Conservation (phyloP, 805 yeast species). For the Starmerella geochares region DNA sequence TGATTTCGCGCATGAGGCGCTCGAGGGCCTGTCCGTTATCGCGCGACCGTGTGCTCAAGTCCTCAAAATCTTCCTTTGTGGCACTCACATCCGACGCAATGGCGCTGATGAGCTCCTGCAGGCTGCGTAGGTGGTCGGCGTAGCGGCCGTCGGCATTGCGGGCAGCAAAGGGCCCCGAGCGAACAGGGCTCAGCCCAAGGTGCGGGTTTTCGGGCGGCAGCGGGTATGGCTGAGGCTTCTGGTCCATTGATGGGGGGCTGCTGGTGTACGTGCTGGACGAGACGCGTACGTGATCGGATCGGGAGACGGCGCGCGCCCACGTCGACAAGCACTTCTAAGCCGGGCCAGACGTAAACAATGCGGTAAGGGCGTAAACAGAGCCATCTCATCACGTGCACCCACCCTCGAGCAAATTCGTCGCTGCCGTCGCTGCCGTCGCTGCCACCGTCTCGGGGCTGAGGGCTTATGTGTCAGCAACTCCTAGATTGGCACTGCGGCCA, state of each 20-base stretch:
- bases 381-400: too few species aligned
- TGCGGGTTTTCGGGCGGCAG: constrained; percentile 35
- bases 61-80: constrained; percentile 31
- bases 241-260: background rate
- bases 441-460: constrained; percentile 2
- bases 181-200: constrained; percentile 24
- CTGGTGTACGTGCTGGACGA: background rate
- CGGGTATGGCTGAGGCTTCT: constrained; percentile 20
- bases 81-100: constrained; percentile 31
- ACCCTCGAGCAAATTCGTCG: too few species aligned
- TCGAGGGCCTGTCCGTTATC: constrained; percentile 33
- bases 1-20: constrained; percentile 24
- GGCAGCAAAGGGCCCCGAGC: constrained; percentile 24
- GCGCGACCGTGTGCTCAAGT: constrained; percentile 31
- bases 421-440: too few species aligned
- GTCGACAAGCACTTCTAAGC: background rate
- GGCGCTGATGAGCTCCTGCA: constrained; percentile 28
- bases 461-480: constrained; percentile 9
- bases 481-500: background rate
- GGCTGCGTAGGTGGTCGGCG: constrained; percentile 23
- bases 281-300: background rate
- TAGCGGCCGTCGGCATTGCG: constrained; percentile 17
- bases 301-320: background rate
- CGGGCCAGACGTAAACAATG: background rate
- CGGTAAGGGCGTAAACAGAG: constrained; percentile 7